Evolutionary conservation across 1,139 yeast species (phyloP).

Genomic region (Saccharomycopsis hybrid): DNA sequence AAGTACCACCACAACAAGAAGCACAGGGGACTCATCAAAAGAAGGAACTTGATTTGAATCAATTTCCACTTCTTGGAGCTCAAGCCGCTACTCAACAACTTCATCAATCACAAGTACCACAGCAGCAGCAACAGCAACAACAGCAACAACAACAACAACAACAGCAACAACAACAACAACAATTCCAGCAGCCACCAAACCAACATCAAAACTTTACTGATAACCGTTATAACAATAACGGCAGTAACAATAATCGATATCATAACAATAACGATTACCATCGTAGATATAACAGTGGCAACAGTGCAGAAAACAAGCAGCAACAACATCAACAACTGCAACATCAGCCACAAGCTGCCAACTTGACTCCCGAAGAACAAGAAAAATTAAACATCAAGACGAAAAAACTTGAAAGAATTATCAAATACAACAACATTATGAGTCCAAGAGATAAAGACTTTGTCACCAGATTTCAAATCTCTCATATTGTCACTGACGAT

Average conservation of each 20-base stretch:
- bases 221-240: no score
- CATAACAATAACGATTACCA: background rate
- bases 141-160: conserved; percentile 23
- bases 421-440: conserved; percentile 89
- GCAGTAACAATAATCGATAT: no score
- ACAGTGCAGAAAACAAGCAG: conserved; percentile 4
- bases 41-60: conserved; percentile 37
- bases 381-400: conserved; percentile 61
- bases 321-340: no score
- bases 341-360: no score
- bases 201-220: conserved; percentile 9
- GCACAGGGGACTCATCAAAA: conserved; percentile 15
- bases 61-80: conserved; percentile 47
- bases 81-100: no score
- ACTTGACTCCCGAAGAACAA: conserved; percentile 44
- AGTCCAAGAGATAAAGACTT: conserved; percentile 95
- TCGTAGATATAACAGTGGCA: no score
- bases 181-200: conserved; percentile 24
- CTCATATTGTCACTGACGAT: conserved; percentile 94
- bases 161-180: conserved; percentile 29
- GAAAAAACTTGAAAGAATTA: conserved; percentile 70
- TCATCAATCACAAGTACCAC: no score
- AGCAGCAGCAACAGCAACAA: conserved; percentile 18
- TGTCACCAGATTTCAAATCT: conserved; percentile 87
- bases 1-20: no score